phyloP scores from a whole-genome alignment of 2,329 filamentous ascomycete species.

The Blumeria graminis region DNA sequence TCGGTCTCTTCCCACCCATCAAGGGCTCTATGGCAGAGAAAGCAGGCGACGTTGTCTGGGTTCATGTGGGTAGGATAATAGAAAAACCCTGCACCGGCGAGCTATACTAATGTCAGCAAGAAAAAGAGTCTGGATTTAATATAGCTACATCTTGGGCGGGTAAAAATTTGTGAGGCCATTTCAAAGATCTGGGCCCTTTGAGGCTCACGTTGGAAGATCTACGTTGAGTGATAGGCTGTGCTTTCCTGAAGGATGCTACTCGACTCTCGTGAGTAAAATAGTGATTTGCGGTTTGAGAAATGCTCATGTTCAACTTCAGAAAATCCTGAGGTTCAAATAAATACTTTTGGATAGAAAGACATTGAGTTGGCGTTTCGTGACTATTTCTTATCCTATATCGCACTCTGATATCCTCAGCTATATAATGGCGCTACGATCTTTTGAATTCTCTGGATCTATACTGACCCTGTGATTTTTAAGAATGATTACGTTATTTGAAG shows the following conservation, averaged over 20 bases:
- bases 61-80: constrained; percentile 53
- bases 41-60: constrained; percentile 77
- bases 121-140: neutral
- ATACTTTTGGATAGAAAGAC: too few species aligned
- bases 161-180: constrained; percentile 60
- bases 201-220: constrained; percentile 40
- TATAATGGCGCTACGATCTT: too few species aligned
- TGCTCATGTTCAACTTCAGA: constrained; percentile 6
- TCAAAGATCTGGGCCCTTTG: constrained; percentile 29
- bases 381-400: too few species aligned
- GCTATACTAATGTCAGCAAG: constrained; percentile 23
- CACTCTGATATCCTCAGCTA: too few species aligned
- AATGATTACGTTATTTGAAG: too few species aligned
- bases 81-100: constrained; percentile 79
- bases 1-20: constrained; percentile 86
- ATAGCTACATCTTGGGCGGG: constrained; percentile 33
- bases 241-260: constrained; percentile 51
- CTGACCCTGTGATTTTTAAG: too few species aligned
- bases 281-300: constrained; percentile 16
- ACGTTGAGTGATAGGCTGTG: constrained; percentile 39
- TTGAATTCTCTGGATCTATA: too few species aligned
- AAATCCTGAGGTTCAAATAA: too few species aligned
- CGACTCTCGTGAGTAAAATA: constrained; percentile 50
- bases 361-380: too few species aligned
- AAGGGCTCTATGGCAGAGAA: constrained; percentile 59